Evolutionary conservation across 2,329 filamentous ascomycete genomes (phyloP).

Genomic region (Diaporthe sp.): DNA sequence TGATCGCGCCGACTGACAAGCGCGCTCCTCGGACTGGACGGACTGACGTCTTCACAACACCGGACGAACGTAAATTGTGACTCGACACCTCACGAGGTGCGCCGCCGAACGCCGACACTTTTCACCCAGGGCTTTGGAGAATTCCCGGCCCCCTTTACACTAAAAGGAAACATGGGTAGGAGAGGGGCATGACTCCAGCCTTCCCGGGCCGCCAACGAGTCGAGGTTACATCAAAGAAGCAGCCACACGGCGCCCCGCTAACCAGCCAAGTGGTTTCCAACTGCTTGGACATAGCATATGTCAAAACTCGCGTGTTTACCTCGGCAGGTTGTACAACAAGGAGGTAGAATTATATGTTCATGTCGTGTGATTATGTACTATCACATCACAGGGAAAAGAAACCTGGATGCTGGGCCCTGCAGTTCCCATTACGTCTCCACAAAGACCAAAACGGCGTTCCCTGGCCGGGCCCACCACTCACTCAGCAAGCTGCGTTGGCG

Average conservation of each 20-base stretch:
- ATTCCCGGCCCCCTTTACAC: neutral
- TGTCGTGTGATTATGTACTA: neutral
- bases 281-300: neutral
- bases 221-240: neutral
- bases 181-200: too few species aligned
- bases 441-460: neutral
- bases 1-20: neutral
- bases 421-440: neutral
- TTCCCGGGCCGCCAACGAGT: too few species aligned
- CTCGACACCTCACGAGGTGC: neutral
- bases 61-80: neutral
- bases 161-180: neutral
- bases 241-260: neutral
- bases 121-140: neutral
- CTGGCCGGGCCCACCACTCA: neutral
- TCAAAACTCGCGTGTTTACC: neutral
- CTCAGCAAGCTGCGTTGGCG: constrained; percentile 22
- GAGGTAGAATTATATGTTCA: neutral
- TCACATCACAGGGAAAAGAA: constrained; percentile 7
- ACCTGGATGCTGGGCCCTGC: neutral
- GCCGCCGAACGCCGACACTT: neutral
- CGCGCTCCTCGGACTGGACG: neutral
- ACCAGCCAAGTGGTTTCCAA: neutral
- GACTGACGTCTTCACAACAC: neutral
- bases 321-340: constrained; percentile 1